Evolutionary conservation across 805 yeast species (phyloP).

Genomic region (Kuraishia cidri): DNA sequence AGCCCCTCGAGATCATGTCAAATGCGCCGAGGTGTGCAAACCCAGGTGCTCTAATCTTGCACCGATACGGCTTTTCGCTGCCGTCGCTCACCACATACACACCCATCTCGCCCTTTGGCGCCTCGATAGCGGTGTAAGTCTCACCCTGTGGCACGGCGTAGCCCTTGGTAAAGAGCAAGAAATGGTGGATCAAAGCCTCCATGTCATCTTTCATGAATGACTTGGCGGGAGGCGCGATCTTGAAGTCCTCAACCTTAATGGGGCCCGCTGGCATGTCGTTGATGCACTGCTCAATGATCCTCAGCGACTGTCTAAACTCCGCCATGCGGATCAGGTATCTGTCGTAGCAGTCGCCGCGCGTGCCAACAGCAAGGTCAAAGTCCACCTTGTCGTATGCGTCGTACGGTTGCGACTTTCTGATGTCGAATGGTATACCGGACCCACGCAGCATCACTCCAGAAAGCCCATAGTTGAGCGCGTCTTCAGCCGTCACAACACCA

Average conservation of each 20-base stretch:
- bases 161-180: constrained; percentile 81
- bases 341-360: constrained; percentile 87
- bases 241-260: constrained; percentile 83
- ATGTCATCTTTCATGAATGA: constrained; percentile 80
- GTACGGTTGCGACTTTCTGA: constrained; percentile 81
- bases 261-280: constrained; percentile 92
- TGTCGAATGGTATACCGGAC: constrained; percentile 80
- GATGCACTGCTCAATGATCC: constrained; percentile 84
- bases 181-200: constrained; percentile 89
- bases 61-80: constrained; percentile 82
- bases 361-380: constrained; percentile 80
- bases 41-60: constrained; percentile 93
- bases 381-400: constrained; percentile 85
- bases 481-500: constrained; percentile 79
- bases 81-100: constrained; percentile 87
- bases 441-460: constrained; percentile 90
- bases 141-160: constrained; percentile 86
- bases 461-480: constrained; percentile 72
- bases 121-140: constrained; percentile 86
- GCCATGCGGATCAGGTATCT: constrained; percentile 85
- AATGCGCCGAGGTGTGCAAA: constrained; percentile 86
- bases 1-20: constrained; percentile 80
- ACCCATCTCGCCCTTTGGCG: constrained; percentile 95
- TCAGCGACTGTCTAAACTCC: constrained; percentile 83
- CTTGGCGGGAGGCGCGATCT: constrained; percentile 78